Percentiles rank a stretch among this genome's conserved stretches.
Conservation (phyloP, 108 stramenopile species). For the Cylindrotheca closterium region DNA sequence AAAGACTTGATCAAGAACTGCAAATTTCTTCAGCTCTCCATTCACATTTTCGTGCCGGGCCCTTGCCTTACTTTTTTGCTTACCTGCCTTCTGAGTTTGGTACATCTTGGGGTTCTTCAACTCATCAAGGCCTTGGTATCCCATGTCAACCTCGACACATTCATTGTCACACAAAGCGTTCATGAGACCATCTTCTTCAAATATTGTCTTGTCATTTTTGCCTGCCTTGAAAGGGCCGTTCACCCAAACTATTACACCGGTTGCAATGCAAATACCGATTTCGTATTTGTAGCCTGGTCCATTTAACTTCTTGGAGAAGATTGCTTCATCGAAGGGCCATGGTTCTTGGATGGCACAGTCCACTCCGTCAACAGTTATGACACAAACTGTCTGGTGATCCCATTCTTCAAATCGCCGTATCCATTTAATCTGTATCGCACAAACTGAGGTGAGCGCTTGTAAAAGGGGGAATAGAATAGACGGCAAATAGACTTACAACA, state of each 20-base stretch:
- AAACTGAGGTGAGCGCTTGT: not conserved
- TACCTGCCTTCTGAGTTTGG: not conserved
- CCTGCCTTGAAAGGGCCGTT: constrained; percentile 31
- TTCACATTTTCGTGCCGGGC: not conserved
- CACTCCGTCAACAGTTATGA: constrained; percentile 15
- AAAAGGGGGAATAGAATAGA: not conserved
- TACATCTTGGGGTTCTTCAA: not conserved
- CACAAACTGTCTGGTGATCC: constrained; percentile 5
- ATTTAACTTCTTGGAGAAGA: constrained; percentile 22
- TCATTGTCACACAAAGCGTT: not conserved
- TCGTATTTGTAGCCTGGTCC: constrained; percentile 24
- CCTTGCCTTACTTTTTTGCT: not conserved
- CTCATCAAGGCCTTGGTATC: not conserved
- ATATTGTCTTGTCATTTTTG: constrained; percentile 10
- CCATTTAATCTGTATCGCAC: not conserved
- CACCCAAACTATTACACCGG: constrained; percentile 15
- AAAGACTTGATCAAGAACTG: not conserved
- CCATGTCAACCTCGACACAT: not conserved
- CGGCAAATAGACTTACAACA: not conserved
- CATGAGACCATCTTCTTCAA: constrained; percentile 13
- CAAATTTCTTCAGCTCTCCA: not conserved
- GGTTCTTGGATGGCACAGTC: constrained; percentile 17
- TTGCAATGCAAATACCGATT: constrained; percentile 11
- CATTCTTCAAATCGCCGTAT: constrained; percentile 1
- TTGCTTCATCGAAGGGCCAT: constrained; percentile 1